phyloP scores from a whole-genome alignment of 2,329 filamentous ascomycete species.

The Neocucurbitaria cava region DNA sequence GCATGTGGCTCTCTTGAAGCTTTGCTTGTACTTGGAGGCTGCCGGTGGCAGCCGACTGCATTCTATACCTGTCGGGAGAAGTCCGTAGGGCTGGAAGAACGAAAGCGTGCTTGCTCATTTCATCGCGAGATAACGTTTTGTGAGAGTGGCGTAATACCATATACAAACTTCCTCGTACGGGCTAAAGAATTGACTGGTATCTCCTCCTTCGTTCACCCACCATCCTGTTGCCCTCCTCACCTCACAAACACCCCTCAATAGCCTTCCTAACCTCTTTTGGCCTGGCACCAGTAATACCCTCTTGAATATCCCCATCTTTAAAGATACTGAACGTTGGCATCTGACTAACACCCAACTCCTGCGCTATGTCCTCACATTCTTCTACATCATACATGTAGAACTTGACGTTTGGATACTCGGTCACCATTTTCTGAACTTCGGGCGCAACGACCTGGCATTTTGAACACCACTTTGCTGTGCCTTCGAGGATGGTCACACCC shows the following conservation, averaged over 20 bases:
- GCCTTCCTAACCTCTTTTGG: slow-evolving; percentile 30
- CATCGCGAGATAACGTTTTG: not conserved
- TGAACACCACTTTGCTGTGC: slow-evolving; percentile 39
- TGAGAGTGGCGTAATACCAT: not conserved
- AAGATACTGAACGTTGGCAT: slow-evolving; percentile 41
- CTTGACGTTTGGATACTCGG: slow-evolving; percentile 29
- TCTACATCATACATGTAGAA: slow-evolving; percentile 43
- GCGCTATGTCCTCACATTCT: slow-evolving; percentile 38
- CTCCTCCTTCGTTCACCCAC: not conserved
- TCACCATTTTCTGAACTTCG: slow-evolving; percentile 34
- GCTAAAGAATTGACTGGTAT: no score
- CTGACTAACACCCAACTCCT: slow-evolving; percentile 35
- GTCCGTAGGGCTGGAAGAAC: not conserved
- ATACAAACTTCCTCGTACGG: no score
- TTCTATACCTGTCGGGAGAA: not conserved
- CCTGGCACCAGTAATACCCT: slow-evolving; percentile 29
- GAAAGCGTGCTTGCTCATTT: not conserved
- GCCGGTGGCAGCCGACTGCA: not conserved
- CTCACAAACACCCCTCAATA: slow-evolving; percentile 29
- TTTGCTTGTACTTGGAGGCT: not conserved
- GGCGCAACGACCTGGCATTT: slow-evolving; percentile 38
- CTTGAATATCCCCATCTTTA: slow-evolving; percentile 39
- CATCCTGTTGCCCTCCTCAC: not conserved
- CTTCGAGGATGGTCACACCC: slow-evolving; percentile 41
- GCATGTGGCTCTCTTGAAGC: not conserved